Evolutionary conservation across 306 rosid species (phyloP), one percentile per base, ranked within the genome.

Genomic region (Senna tora): DNA sequence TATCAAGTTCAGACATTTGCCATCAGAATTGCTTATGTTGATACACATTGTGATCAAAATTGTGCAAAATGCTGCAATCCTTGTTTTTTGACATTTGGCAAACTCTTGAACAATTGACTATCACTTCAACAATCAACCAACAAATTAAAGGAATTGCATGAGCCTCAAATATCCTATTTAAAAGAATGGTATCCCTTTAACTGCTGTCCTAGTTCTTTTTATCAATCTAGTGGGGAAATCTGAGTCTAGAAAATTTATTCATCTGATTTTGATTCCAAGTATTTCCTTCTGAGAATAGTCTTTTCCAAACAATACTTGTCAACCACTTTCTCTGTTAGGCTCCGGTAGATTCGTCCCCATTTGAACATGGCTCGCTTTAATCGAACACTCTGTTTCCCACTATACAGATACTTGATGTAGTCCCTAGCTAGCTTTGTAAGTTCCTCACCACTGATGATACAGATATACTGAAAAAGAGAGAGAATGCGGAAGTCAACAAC

Each of bases 371-470:
- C 53, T 21, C 74, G 79, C 83, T 41, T 80, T 34, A 94, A 71
- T 43, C 98, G 88, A 39, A 25, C 60, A 68, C 87, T 91, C 80
- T 42, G 63, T 19, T 42, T 68, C 42, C 91, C 92, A 12, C 89
- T 79, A 21, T 73, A 70, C 2, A 84, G 13, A 84, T 73, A 94
- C 84, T 75, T 91, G 69, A 91, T 38, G 65, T 79, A 87, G 79
- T 91, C 98, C 86, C 64, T 85, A 2, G 76, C 84, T 54, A 86
- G 78, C 78, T 68, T 76, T 2, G 78, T 9, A 21, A 84, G 17
- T 66, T 89, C 96, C 77, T 84, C 84, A 2, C 98, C 96, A 2
- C 5, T 77, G 67, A 91, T 71, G 70, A 86, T 81, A 83, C 82
- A 89, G 52, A 86, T 67, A 80, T 94, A 94, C 98, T 94, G 96